Percentiles rank a stretch among this genome's conserved stretches.
These are phyloP conservation scores for Pythium rishiriense DNA, from an alignment of 352 stramenopile genomes.

Conservation along the genomic window DNA sequence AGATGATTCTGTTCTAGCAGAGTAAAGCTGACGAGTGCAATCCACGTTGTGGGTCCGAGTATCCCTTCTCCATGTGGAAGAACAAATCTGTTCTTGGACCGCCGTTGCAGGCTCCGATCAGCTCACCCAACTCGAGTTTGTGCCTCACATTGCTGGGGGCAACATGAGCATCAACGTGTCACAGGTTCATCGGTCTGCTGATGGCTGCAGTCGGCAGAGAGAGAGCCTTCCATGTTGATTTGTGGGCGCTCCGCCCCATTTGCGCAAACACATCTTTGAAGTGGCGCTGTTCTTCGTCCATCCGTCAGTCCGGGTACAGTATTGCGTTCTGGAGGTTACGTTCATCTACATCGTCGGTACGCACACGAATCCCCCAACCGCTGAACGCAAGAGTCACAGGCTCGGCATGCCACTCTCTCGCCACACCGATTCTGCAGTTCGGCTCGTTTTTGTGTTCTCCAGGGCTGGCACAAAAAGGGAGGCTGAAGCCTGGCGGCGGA, in stretches of 20 bases:
- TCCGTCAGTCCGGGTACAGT: not conserved
- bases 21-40: not conserved
- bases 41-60: not conserved
- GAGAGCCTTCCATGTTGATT: conserved; percentile 7
- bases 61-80: not conserved
- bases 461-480: conserved; percentile 15
- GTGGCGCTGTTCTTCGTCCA: not conserved
- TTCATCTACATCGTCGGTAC: conserved; percentile 32
- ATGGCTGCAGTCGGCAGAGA: conserved; percentile 15
- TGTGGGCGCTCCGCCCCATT: conserved; percentile 13
- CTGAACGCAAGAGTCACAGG: conserved; percentile 20
- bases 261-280: conserved; percentile 24
- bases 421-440: conserved; percentile 24
- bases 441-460: conserved; percentile 17
- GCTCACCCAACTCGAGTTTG: not conserved
- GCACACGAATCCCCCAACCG: conserved; percentile 20
- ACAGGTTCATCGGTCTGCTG: not conserved
- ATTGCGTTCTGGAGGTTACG: conserved; percentile 17
- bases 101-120: not conserved
- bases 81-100: conserved; percentile 7
- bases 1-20: not conserved
- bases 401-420: conserved; percentile 19
- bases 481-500: conserved; percentile 1
- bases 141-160: too few species aligned
- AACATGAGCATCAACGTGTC: not conserved